Conservation (phyloP, 805 yeast species). For the Schwanniomyces yamadae region DNA sequence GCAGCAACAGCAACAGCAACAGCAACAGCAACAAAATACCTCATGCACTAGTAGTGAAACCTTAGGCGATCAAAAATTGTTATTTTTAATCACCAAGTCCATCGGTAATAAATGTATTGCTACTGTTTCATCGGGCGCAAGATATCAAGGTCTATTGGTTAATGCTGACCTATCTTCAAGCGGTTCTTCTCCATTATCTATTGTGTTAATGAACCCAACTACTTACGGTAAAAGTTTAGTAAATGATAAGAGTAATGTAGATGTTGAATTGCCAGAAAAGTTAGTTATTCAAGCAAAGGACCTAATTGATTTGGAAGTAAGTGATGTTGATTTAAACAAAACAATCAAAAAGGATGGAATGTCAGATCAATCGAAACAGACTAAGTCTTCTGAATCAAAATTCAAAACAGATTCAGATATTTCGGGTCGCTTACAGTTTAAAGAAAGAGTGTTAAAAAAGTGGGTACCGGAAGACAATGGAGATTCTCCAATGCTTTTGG, state of each 20-base stretch:
- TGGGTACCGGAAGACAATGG: constrained; percentile 73
- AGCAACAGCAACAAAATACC: background rate
- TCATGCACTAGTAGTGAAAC: constrained; percentile 6
- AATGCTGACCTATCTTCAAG: constrained; percentile 40
- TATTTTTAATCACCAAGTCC: constrained; percentile 55
- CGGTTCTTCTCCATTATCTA: constrained; percentile 47
- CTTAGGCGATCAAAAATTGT: constrained; percentile 48
- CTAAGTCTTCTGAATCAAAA: constrained; percentile 6
- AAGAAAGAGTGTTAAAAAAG: constrained; percentile 72
- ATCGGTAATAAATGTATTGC: constrained; percentile 56
- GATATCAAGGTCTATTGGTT: constrained; percentile 57
- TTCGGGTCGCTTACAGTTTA: constrained; percentile 45
- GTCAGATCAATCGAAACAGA: background rate
- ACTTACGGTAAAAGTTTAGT: constrained; percentile 25
- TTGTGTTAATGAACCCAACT: constrained; percentile 54
- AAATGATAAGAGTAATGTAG: constrained; percentile 25
- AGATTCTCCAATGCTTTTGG: constrained; percentile 27
- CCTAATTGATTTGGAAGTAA: constrained; percentile 48
- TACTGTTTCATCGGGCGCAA: constrained; percentile 61
- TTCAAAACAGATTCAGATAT: constrained; percentile 90
- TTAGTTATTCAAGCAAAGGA: constrained; percentile 51
- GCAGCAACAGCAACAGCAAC: background rate
- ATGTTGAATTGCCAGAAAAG: constrained; percentile 40
- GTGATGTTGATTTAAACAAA: constrained; percentile 33
- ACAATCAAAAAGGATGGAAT: constrained; percentile 8